phyloP scores from a whole-genome alignment of 345 rosid species.

The Lepidium africanum region DNA sequence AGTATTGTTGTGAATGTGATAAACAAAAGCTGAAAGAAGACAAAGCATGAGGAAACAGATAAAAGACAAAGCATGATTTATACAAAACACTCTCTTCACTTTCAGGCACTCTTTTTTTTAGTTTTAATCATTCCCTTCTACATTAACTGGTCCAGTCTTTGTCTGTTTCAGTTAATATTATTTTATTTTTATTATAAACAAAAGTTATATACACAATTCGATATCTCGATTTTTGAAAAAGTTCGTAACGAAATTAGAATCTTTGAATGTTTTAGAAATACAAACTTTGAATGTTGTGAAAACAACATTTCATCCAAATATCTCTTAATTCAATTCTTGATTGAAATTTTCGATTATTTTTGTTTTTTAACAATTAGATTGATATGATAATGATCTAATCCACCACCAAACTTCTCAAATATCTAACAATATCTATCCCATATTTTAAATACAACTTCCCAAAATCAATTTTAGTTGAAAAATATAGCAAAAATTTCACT shows the following conservation, averaged over 20 bases:
- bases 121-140: conserved; percentile 29
- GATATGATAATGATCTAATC: no score
- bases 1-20: conserved; percentile 23
- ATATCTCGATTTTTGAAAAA: conserved; percentile 25
- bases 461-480: no score
- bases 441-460: no score
- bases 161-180: background rate
- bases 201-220: conserved; percentile 13
- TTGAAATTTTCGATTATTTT: no score
- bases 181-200: background rate
- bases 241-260: background rate
- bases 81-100: conserved; percentile 30
- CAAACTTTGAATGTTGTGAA: conserved; percentile 2
- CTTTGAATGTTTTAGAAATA: no score
- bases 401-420: no score
- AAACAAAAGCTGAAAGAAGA: conserved; percentile 31
- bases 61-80: conserved; percentile 37
- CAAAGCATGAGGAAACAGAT: conserved; percentile 33
- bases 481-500: no score
- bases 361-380: no score
- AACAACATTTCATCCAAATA: background rate
- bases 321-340: no score
- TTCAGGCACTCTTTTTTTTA: conserved; percentile 23
- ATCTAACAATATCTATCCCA: no score
- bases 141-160: conserved; percentile 27